Evolutionary conservation across 352 stramenopile species (phyloP).

Genomic region (Pythium phragmitis): DNA sequence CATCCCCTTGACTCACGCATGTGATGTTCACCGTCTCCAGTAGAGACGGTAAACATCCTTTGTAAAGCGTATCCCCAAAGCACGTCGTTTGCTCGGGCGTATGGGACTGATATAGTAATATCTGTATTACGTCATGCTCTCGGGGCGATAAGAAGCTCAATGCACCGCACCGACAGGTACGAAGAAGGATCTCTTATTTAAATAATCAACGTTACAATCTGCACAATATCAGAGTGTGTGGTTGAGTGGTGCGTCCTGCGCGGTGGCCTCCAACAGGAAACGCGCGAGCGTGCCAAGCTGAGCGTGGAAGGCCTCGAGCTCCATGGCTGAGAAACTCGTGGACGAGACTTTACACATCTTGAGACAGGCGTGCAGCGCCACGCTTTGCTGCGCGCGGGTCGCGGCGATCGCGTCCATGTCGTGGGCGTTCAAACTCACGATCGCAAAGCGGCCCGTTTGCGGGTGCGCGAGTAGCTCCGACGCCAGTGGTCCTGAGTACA

Average conservation of each 20-base stretch:
- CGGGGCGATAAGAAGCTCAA: not conserved
- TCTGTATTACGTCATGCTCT: too few species aligned
- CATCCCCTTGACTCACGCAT: too few species aligned
- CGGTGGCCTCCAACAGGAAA: constrained; percentile 32
- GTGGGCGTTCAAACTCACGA: constrained; percentile 18
- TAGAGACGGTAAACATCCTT: too few species aligned
- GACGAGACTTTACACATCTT: constrained; percentile 23
- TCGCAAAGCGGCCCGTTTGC: constrained; percentile 18
- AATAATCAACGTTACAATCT: not conserved
- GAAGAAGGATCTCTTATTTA: not conserved
- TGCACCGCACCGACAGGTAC: not conserved
- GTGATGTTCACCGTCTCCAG: too few species aligned
- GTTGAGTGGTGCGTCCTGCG: constrained; percentile 26
- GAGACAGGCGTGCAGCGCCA: constrained; percentile 21
- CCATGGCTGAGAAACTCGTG: constrained; percentile 17
- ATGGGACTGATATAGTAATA: too few species aligned
- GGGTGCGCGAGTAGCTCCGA: constrained; percentile 18
- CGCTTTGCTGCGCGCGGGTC: constrained; percentile 10
- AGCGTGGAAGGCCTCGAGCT: constrained; percentile 35
- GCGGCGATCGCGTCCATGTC: constrained; percentile 24
- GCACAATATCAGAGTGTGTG: constrained; percentile 14
- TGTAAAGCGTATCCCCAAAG: too few species aligned
- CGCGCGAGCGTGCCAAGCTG: constrained; percentile 33
- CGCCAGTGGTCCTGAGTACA: constrained; percentile 20
- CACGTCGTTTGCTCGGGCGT: too few species aligned